These are phyloP conservation scores for Prunus dulcis DNA, from an alignment of 306 rosid species.

Conservation along the genomic window DNA sequence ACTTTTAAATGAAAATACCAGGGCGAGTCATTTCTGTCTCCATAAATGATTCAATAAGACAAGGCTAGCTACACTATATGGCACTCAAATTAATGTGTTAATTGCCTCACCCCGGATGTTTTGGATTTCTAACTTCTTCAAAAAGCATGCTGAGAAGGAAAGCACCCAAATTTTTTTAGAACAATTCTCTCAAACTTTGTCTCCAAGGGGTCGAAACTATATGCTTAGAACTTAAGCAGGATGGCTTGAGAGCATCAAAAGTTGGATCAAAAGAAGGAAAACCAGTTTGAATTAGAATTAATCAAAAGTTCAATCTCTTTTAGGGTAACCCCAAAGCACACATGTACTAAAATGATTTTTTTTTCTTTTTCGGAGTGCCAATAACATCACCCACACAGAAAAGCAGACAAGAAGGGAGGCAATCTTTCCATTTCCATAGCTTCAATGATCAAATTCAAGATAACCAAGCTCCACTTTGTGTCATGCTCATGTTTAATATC, in stretches of 20 bases:
- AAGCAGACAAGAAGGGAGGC: not conserved
- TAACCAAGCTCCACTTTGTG: not conserved
- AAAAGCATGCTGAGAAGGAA: slow-evolving; percentile 1
- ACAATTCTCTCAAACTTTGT: not conserved
- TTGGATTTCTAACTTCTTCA: not conserved
- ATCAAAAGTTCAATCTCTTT: too few relatives aligned
- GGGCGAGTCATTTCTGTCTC: slow-evolving; percentile 8
- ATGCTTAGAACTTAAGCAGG: too few relatives aligned
- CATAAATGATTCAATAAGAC: not conserved
- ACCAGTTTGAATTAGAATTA: not conserved
- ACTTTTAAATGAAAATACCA: not conserved
- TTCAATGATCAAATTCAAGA: not conserved
- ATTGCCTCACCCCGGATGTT: not conserved
- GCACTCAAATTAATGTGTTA: not conserved
- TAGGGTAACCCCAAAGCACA: too few relatives aligned
- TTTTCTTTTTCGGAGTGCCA: not conserved
- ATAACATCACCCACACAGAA: not conserved
- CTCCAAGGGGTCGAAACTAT: not conserved
- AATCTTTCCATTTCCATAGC: not conserved
- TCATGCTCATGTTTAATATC: not conserved
- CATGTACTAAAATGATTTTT: too few relatives aligned
- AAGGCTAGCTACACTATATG: not conserved
- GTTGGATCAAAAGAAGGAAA: not conserved
- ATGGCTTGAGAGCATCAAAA: too few relatives aligned
- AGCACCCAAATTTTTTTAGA: not conserved